Evolutionary conservation across 306 rosid genomes (phyloP).

Genomic region (Citrullus amarus): DNA sequence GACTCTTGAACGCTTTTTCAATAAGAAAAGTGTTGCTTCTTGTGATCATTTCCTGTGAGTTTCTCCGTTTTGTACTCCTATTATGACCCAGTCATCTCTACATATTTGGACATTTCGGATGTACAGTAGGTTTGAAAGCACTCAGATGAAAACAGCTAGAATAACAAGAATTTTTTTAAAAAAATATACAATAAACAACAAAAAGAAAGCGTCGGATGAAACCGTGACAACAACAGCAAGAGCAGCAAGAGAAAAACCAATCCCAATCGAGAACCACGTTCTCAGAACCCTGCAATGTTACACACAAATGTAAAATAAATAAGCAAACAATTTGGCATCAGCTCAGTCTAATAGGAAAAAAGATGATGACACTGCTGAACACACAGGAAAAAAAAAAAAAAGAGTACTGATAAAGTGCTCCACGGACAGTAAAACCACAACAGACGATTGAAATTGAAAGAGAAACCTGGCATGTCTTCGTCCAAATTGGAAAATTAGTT

Average conservation of each 20-base stretch:
- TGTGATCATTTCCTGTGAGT: too few species aligned
- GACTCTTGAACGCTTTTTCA: too few species aligned
- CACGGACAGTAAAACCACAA: neutral
- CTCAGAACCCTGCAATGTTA: slow-evolving; percentile 20
- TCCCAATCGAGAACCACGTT: slow-evolving; percentile 55
- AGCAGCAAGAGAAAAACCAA: slow-evolving; percentile 45
- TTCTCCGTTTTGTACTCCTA: too few species aligned
- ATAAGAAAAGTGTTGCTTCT: too few species aligned
- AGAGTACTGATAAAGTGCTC: neutral
- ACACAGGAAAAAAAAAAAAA: neutral
- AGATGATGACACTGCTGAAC: neutral
- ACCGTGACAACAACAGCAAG: slow-evolving; percentile 36
- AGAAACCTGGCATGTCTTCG: slow-evolving; percentile 29
- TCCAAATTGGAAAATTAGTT: slow-evolving; percentile 39
- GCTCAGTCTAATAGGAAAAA: neutral
- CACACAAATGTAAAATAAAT: neutral
- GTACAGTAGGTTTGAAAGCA: too few species aligned
- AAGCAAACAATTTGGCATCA: neutral
- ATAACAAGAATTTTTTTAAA: too few species aligned
- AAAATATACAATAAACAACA: neutral
- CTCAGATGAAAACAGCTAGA: too few species aligned
- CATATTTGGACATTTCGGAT: too few species aligned
- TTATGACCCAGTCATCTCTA: too few species aligned
- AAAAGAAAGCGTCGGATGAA: neutral
- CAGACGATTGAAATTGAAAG: neutral